Base-by-base conservation (phyloP, 1,284 basidiomycete species). In the Marasmius fiardii region DNA sequence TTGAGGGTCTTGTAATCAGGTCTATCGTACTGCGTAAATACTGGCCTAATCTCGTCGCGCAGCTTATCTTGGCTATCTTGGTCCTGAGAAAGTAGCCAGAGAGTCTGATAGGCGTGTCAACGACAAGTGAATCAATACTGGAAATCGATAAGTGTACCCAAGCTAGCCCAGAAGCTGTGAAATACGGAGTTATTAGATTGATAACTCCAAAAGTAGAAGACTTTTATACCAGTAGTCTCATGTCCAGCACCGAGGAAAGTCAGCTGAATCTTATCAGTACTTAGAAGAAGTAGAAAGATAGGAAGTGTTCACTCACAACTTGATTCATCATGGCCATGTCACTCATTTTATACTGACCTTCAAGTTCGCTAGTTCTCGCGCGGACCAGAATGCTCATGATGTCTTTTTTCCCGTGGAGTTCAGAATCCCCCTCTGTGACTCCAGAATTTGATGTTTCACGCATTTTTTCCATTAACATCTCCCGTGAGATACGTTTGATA, bases 201-300 rank as follows among this genome's bases (percentile, higher is more conserved):
- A 23, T 44, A 28, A 10, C 12, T 3, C 12, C 47, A 18, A n/a
- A 31, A 23, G 6, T 12, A 33, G 33, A 34, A 33, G 33, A 37
- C 12, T n/a, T 31, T 31, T 16, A 8, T 48, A 39, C 43, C 43
- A 1, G 77, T 80, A 10, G 78, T 80, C 62, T 79, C 77, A 57
- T 79, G 77, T 8, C 74, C 78, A 21, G 79, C 79, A 4, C 75
- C 76, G 3, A 80, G 65, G 65, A 81, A 80, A 5, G 78, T 80
- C 43, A 80, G 61, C 76, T 78, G 52, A 6, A 39, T 18, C 23
- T 31, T 6, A 14, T 44, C 8, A 43, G 31, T n/a, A 18, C 16
- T 12, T 16, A 23, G 52, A 8, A 16, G 34, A 26, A 24, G 39
- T 16, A 45, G 23, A 56, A 23, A 56, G 23, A 24, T 43, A 23